Evolutionary conservation across 164 flowering plant genomes (phyloP).

Genomic region (Annona squamosa): DNA sequence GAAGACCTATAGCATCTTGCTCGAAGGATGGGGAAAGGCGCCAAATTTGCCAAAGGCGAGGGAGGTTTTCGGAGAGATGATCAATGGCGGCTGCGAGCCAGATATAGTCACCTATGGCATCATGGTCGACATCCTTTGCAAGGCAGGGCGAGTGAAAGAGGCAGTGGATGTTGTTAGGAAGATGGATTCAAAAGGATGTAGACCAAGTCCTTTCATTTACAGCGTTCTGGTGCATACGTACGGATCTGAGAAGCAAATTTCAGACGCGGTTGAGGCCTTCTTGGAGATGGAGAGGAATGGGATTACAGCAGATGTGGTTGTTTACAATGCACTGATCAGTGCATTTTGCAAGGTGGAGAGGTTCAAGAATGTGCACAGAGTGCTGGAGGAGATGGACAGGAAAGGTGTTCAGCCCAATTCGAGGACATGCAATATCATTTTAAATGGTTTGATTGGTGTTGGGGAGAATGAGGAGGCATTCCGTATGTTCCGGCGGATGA

Average conservation of each 20-base stretch:
- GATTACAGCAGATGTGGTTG: constrained; percentile 60
- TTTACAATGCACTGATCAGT: constrained; percentile 75
- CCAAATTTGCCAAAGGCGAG: constrained; percentile 82
- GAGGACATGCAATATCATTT: constrained; percentile 68
- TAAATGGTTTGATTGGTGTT: constrained; percentile 49
- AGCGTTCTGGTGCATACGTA: constrained; percentile 78
- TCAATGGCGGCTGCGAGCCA: constrained; percentile 51
- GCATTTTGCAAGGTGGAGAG: constrained; percentile 77
- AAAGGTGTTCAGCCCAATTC: constrained; percentile 66
- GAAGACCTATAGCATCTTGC: constrained; percentile 72
- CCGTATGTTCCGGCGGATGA: constrained; percentile 63
- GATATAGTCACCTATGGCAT: constrained; percentile 89
- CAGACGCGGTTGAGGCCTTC: constrained; percentile 74
- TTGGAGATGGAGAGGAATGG: constrained; percentile 78
- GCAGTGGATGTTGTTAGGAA: constrained; percentile 52
- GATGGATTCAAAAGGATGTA: constrained; percentile 48
- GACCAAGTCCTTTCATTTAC: constrained; percentile 72
- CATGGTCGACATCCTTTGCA: constrained; percentile 90
- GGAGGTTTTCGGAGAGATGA: constrained; percentile 66
- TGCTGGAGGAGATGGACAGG: constrained; percentile 62
- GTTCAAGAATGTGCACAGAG: constrained; percentile 53
- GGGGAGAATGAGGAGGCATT: constrained; percentile 64
- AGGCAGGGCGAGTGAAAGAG: constrained; percentile 69
- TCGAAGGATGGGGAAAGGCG: constrained; percentile 83
- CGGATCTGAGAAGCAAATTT: constrained; percentile 67